Percentiles rank a stretch among this genome's conserved stretches.
phyloP scores from a whole-genome alignment of 2,329 filamentous ascomycete genomes.

The Alternaria consortialis region DNA sequence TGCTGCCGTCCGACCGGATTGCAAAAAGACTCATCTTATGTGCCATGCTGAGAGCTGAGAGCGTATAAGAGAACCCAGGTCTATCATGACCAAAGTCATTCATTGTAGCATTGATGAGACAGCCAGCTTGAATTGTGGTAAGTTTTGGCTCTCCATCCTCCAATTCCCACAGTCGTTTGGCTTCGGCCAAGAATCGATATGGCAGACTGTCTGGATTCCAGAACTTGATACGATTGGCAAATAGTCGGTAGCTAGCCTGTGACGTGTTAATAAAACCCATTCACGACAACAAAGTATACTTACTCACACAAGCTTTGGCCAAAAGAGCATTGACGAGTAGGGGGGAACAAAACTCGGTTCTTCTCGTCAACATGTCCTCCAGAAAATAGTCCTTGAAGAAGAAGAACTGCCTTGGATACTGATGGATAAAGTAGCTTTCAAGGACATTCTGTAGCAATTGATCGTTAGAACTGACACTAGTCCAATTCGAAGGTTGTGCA shows the following conservation, averaged over 20 bases:
- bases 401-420: slow-evolving; percentile 20
- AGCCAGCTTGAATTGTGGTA: slow-evolving; percentile 26
- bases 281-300: not conserved
- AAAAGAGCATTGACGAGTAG: slow-evolving; percentile 32
- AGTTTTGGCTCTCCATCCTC: slow-evolving; percentile 14
- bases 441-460: slow-evolving; percentile 25
- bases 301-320: slow-evolving; percentile 32
- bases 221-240: slow-evolving; percentile 16
- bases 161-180: slow-evolving; percentile 33
- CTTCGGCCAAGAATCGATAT: slow-evolving; percentile 31
- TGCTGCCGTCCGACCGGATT: slow-evolving; percentile 1
- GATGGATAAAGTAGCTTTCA: slow-evolving; percentile 19
- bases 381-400: slow-evolving; percentile 32
- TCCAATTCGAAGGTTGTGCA: slow-evolving; percentile 28
- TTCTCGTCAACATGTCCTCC: slow-evolving; percentile 25
- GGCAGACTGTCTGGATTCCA: slow-evolving; percentile 28
- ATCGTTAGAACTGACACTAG: slow-evolving; percentile 27
- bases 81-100: slow-evolving; percentile 19
- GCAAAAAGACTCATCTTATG: slow-evolving; percentile 22
- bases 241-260: slow-evolving; percentile 14
- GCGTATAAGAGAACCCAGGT: slow-evolving; percentile 15
- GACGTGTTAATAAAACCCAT: slow-evolving; percentile 4
- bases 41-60: slow-evolving; percentile 23
- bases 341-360: slow-evolving; percentile 24
- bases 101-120: slow-evolving; percentile 17